Conservation (phyloP, 2,329 filamentous ascomycete genomes). For the Incumbomyces delicatus region DNA sequence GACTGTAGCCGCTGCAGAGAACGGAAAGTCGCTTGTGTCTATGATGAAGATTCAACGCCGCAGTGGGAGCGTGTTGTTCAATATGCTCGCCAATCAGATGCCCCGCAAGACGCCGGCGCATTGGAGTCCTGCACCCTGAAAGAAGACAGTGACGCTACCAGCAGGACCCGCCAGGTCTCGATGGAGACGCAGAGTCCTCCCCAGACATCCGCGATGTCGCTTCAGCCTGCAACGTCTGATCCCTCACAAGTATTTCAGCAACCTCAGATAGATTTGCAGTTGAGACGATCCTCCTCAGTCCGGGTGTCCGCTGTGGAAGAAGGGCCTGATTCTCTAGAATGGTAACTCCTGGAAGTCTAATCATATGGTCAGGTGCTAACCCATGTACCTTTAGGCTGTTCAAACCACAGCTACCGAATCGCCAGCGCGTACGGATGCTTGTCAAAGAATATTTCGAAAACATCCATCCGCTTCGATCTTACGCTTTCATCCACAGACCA, state of each 20-base stretch:
- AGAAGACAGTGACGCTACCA: background rate
- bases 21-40: slow-evolving; percentile 1
- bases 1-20: slow-evolving; percentile 2
- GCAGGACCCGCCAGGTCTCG: background rate
- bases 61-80: slow-evolving; percentile 6
- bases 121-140: background rate
- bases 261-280: background rate
- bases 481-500: slow-evolving; percentile 23
- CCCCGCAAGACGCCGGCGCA: background rate
- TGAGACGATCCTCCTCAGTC: slow-evolving; percentile 1
- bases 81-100: slow-evolving; percentile 2
- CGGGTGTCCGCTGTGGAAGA: background rate
- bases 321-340: slow-evolving; percentile 5
- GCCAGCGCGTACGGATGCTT: slow-evolving; percentile 4
- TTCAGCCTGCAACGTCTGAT: background rate
- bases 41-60: slow-evolving; percentile 4
- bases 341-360: background rate
- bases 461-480: slow-evolving; percentile 22
- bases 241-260: background rate
- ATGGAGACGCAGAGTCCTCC: background rate
- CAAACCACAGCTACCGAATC: slow-evolving; percentile 2
- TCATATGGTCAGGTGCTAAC: background rate
- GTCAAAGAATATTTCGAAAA: slow-evolving; percentile 22
- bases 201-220: background rate
- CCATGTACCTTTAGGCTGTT: slow-evolving; percentile 1